A percentile compares a stretch with the other conserved stretches of the same genome.
Evolutionary conservation across 2,329 filamentous ascomycete species (phyloP).

Genomic region (Fusarium mangiferae): DNA sequence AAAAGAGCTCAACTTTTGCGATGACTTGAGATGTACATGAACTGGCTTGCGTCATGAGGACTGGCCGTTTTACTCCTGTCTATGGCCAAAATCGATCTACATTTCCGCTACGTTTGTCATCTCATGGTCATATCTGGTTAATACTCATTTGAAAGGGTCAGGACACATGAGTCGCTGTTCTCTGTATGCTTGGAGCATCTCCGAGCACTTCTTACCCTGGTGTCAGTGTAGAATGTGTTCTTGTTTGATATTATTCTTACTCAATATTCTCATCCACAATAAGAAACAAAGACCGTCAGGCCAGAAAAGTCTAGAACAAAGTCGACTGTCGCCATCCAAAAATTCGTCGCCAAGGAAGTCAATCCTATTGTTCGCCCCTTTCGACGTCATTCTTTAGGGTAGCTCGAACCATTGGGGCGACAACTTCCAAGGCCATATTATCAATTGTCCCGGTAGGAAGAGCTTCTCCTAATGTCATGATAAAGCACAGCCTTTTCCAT

Average conservation of each 20-base stretch:
- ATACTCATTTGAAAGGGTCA: neutral
- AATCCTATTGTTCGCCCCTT: neutral
- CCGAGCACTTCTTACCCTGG: neutral
- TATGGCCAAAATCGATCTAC: neutral
- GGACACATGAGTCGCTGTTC: neutral
- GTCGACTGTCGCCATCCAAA: neutral
- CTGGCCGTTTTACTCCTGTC: neutral
- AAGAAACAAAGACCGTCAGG: neutral
- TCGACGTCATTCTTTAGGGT: constrained; percentile 2
- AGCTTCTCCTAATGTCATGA: too few species aligned
- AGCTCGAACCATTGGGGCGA: neutral
- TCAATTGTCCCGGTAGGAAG: neutral
- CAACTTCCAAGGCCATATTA: neutral
- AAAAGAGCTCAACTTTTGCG: neutral
- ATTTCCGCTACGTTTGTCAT: too few species aligned
- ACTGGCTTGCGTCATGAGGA: neutral
- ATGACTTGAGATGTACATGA: neutral
- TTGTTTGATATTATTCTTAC: too few species aligned
- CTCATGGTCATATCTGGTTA: neutral
- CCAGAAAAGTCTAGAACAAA: neutral
- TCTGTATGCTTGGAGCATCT: too few species aligned
- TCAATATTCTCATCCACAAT: neutral
- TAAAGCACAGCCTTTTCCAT: rapidly evolving
- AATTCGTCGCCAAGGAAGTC: neutral
- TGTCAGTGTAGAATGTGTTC: neutral